phyloP scores from a whole-genome alignment of 192 early-diverging fungal species.

The Rhizophagus sp. region DNA sequence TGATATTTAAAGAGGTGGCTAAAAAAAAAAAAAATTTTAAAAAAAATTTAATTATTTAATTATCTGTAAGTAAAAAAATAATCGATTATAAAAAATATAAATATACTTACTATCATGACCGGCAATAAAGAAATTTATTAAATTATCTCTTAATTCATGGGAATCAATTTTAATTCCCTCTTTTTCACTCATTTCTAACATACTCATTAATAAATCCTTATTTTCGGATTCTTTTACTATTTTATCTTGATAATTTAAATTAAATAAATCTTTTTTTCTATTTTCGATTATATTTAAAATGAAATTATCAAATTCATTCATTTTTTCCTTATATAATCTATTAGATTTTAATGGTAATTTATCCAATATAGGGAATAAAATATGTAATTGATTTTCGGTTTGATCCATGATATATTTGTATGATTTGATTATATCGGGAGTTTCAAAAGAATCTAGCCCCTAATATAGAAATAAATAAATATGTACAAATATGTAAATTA shows the following conservation, averaged over 20 bases:
- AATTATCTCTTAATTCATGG: background rate
- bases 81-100: no score
- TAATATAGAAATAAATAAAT: background rate
- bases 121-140: background rate
- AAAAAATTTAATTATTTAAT: no score
- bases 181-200: background rate
- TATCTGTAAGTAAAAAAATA: no score
- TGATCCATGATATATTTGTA: background rate
- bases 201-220: background rate
- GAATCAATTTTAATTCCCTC: background rate
- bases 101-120: conserved; percentile 4
- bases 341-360: background rate
- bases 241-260: background rate
- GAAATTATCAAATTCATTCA: background rate
- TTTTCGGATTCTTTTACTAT: background rate
- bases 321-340: background rate
- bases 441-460: background rate
- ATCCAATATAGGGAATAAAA: background rate
- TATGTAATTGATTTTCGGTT: background rate
- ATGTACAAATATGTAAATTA: no score
- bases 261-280: background rate
- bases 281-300: background rate
- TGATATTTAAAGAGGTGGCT: background rate
- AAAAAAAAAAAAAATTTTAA: no score
- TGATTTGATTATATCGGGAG: background rate